A percentile compares a stretch with the other conserved stretches of the same genome.
These are phyloP conservation scores for Colletotrichum gloeosporioides DNA, from an alignment of 2,329 filamentous ascomycete species.

Conservation along the genomic window DNA sequence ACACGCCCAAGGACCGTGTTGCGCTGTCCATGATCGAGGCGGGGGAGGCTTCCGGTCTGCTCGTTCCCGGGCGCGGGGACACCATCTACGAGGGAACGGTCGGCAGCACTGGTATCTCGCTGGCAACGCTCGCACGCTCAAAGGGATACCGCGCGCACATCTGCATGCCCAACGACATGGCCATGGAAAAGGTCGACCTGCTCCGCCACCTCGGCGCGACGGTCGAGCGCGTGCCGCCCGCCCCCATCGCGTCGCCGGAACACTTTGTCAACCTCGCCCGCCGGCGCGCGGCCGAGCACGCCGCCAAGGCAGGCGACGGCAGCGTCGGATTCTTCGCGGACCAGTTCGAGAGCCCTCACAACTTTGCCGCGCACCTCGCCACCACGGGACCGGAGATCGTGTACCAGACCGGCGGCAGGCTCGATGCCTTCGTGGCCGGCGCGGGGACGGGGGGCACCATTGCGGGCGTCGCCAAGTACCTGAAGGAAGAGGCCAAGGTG, in stretches of 20 bases:
- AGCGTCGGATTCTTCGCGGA: constrained; percentile 92
- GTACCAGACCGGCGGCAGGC: constrained; percentile 71
- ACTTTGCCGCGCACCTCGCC: constrained; percentile 83
- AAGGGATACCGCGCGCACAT: constrained; percentile 93
- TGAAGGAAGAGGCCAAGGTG: constrained; percentile 74
- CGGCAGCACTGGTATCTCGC: constrained; percentile 92
- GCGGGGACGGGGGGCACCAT: constrained; percentile 96
- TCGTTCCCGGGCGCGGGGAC: constrained; percentile 83
- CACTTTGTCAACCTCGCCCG: constrained; percentile 96
- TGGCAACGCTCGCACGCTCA: constrained; percentile 87
- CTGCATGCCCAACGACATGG: constrained; percentile 95
- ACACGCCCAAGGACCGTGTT: constrained; percentile 93
- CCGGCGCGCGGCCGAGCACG: constrained; percentile 77
- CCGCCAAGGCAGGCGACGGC: constrained; percentile 55
- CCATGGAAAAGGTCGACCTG: constrained; percentile 86
- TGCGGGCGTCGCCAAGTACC: constrained; percentile 80
- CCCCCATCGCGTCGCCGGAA: constrained; percentile 88
- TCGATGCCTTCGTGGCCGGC: constrained; percentile 91
- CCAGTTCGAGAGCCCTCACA: constrained; percentile 92
- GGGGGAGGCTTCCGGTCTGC: constrained; percentile 78
- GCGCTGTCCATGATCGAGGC: constrained; percentile 86
- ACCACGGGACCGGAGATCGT: constrained; percentile 92
- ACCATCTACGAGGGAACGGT: constrained; percentile 98
- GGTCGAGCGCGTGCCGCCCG: constrained; percentile 90
- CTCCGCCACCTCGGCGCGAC: constrained; percentile 87